These are phyloP conservation scores for Curvularia sp. DNA, from an alignment of 2,329 filamentous ascomycete genomes.

Conservation along the genomic window DNA sequence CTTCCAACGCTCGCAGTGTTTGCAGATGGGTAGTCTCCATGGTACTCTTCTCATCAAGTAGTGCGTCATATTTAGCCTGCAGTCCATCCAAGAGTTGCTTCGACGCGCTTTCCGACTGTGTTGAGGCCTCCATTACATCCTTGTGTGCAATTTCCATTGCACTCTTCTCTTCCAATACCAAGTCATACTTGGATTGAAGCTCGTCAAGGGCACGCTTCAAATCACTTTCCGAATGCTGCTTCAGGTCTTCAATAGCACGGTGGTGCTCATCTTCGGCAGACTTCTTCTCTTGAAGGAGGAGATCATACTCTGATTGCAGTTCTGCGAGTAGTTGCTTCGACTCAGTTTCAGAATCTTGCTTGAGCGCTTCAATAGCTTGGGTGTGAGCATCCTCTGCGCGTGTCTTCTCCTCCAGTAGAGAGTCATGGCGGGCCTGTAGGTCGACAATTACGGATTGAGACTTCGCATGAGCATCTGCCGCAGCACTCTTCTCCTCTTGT, in stretches of 20 bases:
- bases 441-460: conserved; percentile 40
- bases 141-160: conserved; percentile 35
- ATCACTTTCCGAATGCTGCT: conserved; percentile 34
- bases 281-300: conserved; percentile 39
- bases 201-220: conserved; percentile 26
- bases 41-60: conserved; percentile 10
- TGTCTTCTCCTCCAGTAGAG: conserved; percentile 41
- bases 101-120: conserved; percentile 31
- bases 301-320: conserved; percentile 40
- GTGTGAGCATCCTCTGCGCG: conserved; percentile 41
- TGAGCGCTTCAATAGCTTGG: conserved; percentile 40
- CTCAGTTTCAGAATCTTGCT: conserved; percentile 38
- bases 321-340: conserved; percentile 40
- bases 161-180: conserved; percentile 38
- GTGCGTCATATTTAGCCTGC: conserved; percentile 23
- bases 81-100: conserved; percentile 22
- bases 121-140: conserved; percentile 35
- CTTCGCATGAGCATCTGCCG: conserved; percentile 32
- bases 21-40: conserved; percentile 5
- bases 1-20: conserved; percentile 11
- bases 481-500: conserved; percentile 29
- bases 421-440: conserved; percentile 41
- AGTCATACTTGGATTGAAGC: conserved; percentile 25
- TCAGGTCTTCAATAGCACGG: conserved; percentile 36
- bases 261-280: conserved; percentile 35